Evolutionary conservation across 345 rosid genomes (phyloP).

Genomic region (Ceriops zippeliana): DNA sequence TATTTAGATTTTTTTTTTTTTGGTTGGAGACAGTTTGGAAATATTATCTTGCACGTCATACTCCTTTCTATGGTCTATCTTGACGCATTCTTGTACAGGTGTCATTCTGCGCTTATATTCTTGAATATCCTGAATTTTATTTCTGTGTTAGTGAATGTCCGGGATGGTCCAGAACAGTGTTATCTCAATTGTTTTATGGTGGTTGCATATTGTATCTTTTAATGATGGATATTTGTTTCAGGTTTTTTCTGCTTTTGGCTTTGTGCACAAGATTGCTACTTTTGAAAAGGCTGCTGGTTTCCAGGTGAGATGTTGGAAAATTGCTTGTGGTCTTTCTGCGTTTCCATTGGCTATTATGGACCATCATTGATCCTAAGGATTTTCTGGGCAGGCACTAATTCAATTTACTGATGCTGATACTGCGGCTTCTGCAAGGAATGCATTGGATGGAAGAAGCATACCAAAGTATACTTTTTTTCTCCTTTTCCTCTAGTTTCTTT

Average conservation of each 20-base stretch:
- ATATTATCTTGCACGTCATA: slow-evolving; percentile 63
- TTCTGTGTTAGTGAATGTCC: slow-evolving; percentile 24
- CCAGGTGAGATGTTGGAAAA: slow-evolving; percentile 52
- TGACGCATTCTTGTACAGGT: slow-evolving; percentile 72
- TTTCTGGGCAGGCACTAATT: slow-evolving; percentile 68
- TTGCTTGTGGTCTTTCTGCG: slow-evolving; percentile 10
- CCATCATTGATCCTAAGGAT: slow-evolving; percentile 17
- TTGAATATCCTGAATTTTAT: slow-evolving; percentile 38
- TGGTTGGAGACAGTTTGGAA: slow-evolving; percentile 75
- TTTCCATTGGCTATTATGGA: slow-evolving; percentile 3
- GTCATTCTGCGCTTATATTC: slow-evolving; percentile 69
- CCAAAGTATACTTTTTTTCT: slow-evolving; percentile 49
- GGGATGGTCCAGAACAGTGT: slow-evolving; percentile 23
- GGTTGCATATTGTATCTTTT: slow-evolving; percentile 11
- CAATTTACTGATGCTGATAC: slow-evolving; percentile 88
- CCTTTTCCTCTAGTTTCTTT: background rate
- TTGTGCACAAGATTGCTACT: slow-evolving; percentile 94
- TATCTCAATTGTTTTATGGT: slow-evolving; percentile 5
- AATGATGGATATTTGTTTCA: slow-evolving; percentile 35
- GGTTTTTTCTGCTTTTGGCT: slow-evolving; percentile 99
- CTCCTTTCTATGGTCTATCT: slow-evolving; percentile 71
- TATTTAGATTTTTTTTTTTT: slow-evolving; percentile 59
- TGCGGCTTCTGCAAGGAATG: slow-evolving; percentile 75
- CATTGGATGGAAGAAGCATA: slow-evolving; percentile 96
- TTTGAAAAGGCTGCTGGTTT: slow-evolving; percentile 98